Conservation (phyloP, 306 rosid genomes). For the Lathyrus tuberosus region DNA sequence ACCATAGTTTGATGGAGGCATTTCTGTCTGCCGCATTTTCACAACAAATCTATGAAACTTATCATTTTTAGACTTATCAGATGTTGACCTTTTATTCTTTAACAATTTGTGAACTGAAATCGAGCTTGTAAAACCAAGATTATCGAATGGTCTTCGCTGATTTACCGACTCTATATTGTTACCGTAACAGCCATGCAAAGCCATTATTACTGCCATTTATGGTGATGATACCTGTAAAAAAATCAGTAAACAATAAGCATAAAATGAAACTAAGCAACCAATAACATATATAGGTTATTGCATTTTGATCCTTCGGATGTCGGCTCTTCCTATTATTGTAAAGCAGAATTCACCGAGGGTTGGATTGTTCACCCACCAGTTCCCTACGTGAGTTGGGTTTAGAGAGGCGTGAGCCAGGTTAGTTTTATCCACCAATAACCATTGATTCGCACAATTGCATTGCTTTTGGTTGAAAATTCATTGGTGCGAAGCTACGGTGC, state of each 20-base stretch:
- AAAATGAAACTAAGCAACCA: constrained; percentile 20
- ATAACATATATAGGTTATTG: constrained; percentile 23
- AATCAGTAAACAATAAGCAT: neutral
- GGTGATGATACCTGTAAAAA: constrained; percentile 40
- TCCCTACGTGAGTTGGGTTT: too few species aligned
- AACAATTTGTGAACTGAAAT: constrained; percentile 52
- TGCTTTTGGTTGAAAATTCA: too few species aligned
- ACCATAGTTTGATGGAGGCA: constrained; percentile 52
- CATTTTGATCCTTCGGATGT: too few species aligned
- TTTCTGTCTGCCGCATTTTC: constrained; percentile 61
- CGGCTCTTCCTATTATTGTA: too few species aligned
- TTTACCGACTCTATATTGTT: constrained; percentile 48
- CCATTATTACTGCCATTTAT: constrained; percentile 65
- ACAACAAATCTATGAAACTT: constrained; percentile 45
- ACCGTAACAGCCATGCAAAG: constrained; percentile 64
- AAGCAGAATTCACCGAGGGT: too few species aligned
- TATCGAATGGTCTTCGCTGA: constrained; percentile 47
- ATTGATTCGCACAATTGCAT: too few species aligned
- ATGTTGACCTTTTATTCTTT: constrained; percentile 40
- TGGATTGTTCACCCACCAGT: too few species aligned
- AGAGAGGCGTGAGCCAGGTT: too few species aligned
- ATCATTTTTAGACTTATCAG: constrained; percentile 33
- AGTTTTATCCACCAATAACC: too few species aligned
- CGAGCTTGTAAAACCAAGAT: constrained; percentile 63
- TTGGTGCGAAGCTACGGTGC: too few species aligned